phyloP scores from a whole-genome alignment of 495 filamentous ascomycete species.

The Podospora fimiseda region DNA sequence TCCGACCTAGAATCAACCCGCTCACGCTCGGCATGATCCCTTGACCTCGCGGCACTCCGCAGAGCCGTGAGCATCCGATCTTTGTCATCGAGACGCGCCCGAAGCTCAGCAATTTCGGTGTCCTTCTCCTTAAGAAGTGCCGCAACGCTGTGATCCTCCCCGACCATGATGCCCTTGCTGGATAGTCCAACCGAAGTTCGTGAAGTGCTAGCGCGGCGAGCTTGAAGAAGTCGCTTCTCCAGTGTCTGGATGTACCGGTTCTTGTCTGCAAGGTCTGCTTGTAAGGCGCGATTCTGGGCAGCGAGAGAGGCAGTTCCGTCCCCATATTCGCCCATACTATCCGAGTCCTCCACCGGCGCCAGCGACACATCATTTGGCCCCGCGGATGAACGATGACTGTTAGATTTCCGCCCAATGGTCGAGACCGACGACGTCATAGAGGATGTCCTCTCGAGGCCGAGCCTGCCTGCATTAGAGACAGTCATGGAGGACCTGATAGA shows the following conservation, averaged over 20 bases:
- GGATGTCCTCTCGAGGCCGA: constrained; percentile 53
- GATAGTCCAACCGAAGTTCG: constrained; percentile 68
- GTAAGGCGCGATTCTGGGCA: constrained; percentile 78
- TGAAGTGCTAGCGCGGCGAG: constrained; percentile 82
- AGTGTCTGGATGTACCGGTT: constrained; percentile 93
- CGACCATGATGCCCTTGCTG: constrained; percentile 52
- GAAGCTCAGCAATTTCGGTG: constrained; percentile 83
- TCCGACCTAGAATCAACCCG: constrained; percentile 40
- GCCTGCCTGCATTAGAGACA: constrained; percentile 56
- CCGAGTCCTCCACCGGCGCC: constrained; percentile 55
- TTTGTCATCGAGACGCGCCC: constrained; percentile 88
- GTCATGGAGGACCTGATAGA: constrained; percentile 65
- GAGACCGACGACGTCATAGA: constrained; percentile 61
- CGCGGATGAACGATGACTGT: constrained; percentile 39
- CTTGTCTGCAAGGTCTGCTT: constrained; percentile 89
- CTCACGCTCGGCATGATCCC: constrained; percentile 70
- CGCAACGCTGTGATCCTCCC: constrained; percentile 62
- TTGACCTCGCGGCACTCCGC: constrained; percentile 76
- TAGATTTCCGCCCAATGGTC: constrained; percentile 45
- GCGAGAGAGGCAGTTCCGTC: constrained; percentile 78
- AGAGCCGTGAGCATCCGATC: constrained; percentile 88
- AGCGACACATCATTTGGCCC: constrained; percentile 26
- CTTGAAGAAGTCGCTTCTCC: constrained; percentile 87
- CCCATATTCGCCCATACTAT: constrained; percentile 73
- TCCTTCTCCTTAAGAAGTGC: constrained; percentile 80